These are phyloP conservation scores for Stephanodiscus triporus DNA, from an alignment of 108 stramenopile species.

Conservation along the genomic window DNA sequence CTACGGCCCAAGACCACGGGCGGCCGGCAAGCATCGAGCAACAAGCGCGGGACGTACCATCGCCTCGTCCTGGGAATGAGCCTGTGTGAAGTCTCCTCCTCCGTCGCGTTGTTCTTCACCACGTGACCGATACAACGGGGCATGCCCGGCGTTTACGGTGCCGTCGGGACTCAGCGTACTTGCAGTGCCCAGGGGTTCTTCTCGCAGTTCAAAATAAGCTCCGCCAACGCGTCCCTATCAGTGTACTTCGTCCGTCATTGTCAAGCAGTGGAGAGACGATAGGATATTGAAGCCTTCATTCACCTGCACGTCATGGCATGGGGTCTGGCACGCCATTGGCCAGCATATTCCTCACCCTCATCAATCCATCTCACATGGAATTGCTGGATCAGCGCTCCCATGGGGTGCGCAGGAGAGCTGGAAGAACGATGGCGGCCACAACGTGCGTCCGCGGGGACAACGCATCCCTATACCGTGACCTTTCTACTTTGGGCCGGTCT, in stretches of 20 bases:
- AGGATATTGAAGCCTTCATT: conserved; percentile 5
- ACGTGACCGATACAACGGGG: conserved; percentile 18
- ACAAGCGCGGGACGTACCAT: conserved; percentile 14
- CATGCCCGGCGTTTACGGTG: conserved; percentile 16
- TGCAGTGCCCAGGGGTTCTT: conserved; percentile 22
- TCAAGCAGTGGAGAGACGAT: conserved; percentile 10
- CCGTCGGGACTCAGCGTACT: conserved; percentile 4
- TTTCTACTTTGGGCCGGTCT: conserved; percentile 34
- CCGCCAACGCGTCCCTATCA: conserved; percentile 14
- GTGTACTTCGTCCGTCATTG: conserved; percentile 23
- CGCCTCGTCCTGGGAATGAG: conserved; percentile 17
- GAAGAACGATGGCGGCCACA: conserved; percentile 10
- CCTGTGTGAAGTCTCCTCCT: conserved; percentile 8
- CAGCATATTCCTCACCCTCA: neutral
- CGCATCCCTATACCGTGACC: conserved; percentile 23
- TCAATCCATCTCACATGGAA: conserved; percentile 18
- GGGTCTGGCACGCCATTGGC: conserved; percentile 14
- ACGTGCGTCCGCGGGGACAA: conserved; percentile 32
- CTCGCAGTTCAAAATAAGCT: conserved; percentile 9
- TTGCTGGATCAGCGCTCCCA: conserved; percentile 27
- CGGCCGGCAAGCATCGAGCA: neutral
- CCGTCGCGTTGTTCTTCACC: conserved; percentile 20
- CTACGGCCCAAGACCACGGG: neutral
- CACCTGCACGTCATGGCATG: conserved; percentile 2
- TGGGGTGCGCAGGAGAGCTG: conserved; percentile 14